These are phyloP conservation scores for Crithidia sp. DNA, from an alignment of 208 protist species.

Conservation along the genomic window DNA sequence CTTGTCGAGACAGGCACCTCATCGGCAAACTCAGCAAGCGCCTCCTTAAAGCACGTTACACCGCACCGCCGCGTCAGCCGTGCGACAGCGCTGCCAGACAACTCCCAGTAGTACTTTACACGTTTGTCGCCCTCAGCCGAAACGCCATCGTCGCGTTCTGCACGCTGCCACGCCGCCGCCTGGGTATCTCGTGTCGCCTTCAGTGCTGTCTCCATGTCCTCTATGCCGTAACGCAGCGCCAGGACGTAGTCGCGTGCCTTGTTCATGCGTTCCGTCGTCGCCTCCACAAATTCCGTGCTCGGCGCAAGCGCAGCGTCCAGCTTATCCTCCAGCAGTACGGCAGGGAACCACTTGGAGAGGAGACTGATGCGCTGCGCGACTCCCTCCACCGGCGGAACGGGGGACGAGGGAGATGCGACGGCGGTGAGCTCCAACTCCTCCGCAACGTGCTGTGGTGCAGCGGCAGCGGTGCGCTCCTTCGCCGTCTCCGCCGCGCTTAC, in stretches of 20 bases:
- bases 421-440: constrained; percentile 18
- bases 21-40: constrained; percentile 28
- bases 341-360: constrained; percentile 83
- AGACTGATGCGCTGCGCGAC: constrained; percentile 37
- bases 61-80: constrained; percentile 11
- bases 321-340: constrained; percentile 63
- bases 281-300: constrained; percentile 39
- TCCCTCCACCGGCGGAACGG: constrained; percentile 24
- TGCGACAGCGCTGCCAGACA: constrained; percentile 12
- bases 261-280: constrained; percentile 54
- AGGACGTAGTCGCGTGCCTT: constrained; percentile 67
- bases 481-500: not conserved
- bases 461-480: not conserved
- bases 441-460: not conserved
- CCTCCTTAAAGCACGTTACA: constrained; percentile 11
- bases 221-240: constrained; percentile 57
- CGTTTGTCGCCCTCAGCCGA: not conserved
- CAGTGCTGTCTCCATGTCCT: constrained; percentile 58
- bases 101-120: constrained; percentile 16
- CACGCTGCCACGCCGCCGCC: not conserved
- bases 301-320: constrained; percentile 60
- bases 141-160: not conserved
- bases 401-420: constrained; percentile 21
- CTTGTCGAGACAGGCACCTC: not conserved
- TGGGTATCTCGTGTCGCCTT: constrained; percentile 20